Evolutionary conservation across 106 monocot species (phyloP), one percentile per base, ranked within the genome.

Genomic region (Dendrobium chrysotoxum): DNA sequence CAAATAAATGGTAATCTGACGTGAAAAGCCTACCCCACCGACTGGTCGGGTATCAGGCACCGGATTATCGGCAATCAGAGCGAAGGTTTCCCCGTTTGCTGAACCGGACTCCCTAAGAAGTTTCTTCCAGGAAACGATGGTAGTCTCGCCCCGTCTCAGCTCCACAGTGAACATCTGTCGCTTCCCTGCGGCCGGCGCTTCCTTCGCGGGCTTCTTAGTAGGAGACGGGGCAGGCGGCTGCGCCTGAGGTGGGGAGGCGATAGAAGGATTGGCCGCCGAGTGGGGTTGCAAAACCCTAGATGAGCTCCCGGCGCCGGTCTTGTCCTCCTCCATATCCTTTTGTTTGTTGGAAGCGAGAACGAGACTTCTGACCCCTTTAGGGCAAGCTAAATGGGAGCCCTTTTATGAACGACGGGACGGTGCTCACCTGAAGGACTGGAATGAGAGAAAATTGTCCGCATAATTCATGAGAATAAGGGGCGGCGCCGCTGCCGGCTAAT

Each of bases 111-210:
- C 95, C 83, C 67, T 90, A 16, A 92, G 81, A 28, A 99, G 90
- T 83, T 87, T 93, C 95, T 95, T 99, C 99, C 99, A 99, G 4
- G 99, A 99, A 5, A 99, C 99, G 65, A 99, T 95, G 66, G 92
- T 99, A 35, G 99, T 99, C 87, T 99, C 92, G 20, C 89, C 99
- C 7, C 88, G 85, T 83, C 80, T 85, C 82, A 99, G 79, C 80
- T 93, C 95, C 79, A 99, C 90, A 13, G 83, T 18, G 64, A 95
- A 95, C 88, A 88, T 75, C 91, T 83, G 84, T 80, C 92, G 80
- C 75, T 30, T 76, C 44, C n/a, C 83, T 13, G 45, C 39, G n/a
- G 39, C 7, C 66, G 54, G 64, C 74, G 55, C 76, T 53, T 74
- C 40, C 40, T 74, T 74, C 7, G 5, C 0, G 41, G 40, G 74